These are phyloP conservation scores for Xanthoceras sorbifolium DNA, from an alignment of 345 rosid species.

Conservation along the genomic window DNA sequence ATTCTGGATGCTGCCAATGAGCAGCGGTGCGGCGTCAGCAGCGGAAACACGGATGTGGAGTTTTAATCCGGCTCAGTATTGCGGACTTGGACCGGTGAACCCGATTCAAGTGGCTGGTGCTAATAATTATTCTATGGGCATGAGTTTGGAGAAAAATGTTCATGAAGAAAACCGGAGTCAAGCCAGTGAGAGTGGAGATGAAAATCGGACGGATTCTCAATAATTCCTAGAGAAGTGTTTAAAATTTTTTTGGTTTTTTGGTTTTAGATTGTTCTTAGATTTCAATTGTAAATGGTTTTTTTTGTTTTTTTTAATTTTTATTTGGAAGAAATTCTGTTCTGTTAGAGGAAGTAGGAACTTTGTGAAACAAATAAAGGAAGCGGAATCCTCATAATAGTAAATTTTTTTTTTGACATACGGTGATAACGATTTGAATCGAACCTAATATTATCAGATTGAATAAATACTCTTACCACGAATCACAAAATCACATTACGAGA, in stretches of 20 bases:
- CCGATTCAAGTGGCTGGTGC: conserved; percentile 38
- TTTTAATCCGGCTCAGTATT: conserved; percentile 33
- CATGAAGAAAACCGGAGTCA: conserved; percentile 32
- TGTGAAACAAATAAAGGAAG: too few relatives aligned
- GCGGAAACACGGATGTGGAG: conserved; percentile 48
- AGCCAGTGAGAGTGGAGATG: conserved; percentile 35
- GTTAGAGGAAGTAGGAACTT: too few relatives aligned
- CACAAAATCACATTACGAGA: too few relatives aligned
- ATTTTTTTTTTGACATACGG: too few relatives aligned
- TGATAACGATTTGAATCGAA: too few relatives aligned
- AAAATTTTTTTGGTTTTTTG: too few relatives aligned
- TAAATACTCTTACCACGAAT: too few relatives aligned
- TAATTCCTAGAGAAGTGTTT: not conserved
- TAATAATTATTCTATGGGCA: conserved; percentile 27
- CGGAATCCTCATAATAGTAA: too few relatives aligned
- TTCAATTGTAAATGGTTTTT: not conserved
- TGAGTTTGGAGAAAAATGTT: conserved; percentile 39
- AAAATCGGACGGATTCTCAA: conserved; percentile 33
- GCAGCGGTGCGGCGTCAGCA: not conserved
- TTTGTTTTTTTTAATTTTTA: not conserved
- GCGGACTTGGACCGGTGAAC: conserved; percentile 29
- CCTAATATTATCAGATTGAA: too few relatives aligned
- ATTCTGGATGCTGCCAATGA: conserved; percentile 16
- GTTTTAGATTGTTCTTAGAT: not conserved
- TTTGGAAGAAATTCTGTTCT: not conserved